Evolutionary conservation across 371 early-diverging fungal genomes (phyloP).

Genomic region (Amoeboaphelidium protococcarum): DNA sequence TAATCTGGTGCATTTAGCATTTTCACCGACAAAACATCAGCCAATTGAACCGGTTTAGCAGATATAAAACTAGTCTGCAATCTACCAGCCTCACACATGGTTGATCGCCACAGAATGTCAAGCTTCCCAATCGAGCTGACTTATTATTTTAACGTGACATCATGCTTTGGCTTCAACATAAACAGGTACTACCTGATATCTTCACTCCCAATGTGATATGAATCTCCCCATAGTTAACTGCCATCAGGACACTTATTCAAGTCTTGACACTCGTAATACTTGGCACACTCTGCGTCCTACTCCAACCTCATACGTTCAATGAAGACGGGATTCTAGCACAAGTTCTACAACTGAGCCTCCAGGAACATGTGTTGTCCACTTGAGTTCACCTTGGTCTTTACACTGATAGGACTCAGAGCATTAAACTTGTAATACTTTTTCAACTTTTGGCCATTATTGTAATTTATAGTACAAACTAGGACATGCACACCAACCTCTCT

Average conservation of each 20-base stretch:
- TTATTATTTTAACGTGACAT: constrained; percentile 15
- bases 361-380: constrained; percentile 39
- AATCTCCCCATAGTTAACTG: constrained; percentile 20
- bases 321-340: constrained; percentile 44
- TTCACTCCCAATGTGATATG: constrained; percentile 29
- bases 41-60: too few relatives aligned
- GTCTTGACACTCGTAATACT: constrained; percentile 35
- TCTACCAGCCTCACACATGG: constrained; percentile 53
- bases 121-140: constrained; percentile 63
- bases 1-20: too few relatives aligned
- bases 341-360: constrained; percentile 79
- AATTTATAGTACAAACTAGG: constrained; percentile 63
- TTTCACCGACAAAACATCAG: too few relatives aligned
- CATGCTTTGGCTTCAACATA: constrained; percentile 33
- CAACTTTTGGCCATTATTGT: constrained; percentile 15
- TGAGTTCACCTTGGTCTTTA: constrained; percentile 80
- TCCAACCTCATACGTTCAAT: constrained; percentile 71
- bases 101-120: constrained; percentile 74
- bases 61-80: too few relatives aligned
- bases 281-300: too few relatives aligned
- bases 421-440: constrained; percentile 60
- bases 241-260: constrained; percentile 20
- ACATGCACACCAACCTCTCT: constrained; percentile 80
- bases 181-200: constrained; percentile 75
- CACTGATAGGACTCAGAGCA: constrained; percentile 75